Percentiles rank a stretch among this genome's conserved stretches.
Conservation (phyloP, 2,329 filamentous ascomycete species). For the Huntiella moniliformis region DNA sequence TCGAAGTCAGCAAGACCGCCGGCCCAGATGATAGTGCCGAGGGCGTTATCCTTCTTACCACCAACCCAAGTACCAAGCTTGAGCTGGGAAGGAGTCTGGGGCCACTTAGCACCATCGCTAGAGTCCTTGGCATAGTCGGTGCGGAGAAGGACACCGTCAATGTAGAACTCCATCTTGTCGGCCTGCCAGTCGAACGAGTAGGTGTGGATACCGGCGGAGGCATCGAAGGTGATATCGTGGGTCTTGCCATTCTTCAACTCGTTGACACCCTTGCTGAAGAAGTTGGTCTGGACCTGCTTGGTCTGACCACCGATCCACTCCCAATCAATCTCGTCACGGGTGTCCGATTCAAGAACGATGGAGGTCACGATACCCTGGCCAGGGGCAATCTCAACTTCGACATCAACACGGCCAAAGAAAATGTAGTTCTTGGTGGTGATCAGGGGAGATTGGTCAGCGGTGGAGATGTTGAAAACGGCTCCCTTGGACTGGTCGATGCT, state of each 20-base stretch:
- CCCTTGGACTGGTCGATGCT: conserved; percentile 17
- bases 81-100: conserved; percentile 51
- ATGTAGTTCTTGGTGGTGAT: conserved; percentile 60
- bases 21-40: conserved; percentile 48
- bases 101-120: conserved; percentile 27
- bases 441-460: conserved; percentile 36
- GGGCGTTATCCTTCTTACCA: conserved; percentile 27
- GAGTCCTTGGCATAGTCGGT: conserved; percentile 29
- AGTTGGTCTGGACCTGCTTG: conserved; percentile 63
- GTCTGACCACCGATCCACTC: conserved; percentile 58
- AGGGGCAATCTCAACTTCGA: conserved; percentile 49
- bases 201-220: conserved; percentile 32
- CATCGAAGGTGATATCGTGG: conserved; percentile 24
- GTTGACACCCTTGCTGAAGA: conserved; percentile 50
- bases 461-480: conserved; percentile 34
- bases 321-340: conserved; percentile 51
- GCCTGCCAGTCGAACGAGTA: conserved; percentile 52
- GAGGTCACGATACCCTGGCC: conserved; percentile 62
- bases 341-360: conserved; percentile 56
- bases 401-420: conserved; percentile 63
- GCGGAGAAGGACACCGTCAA: conserved; percentile 31
- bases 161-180: conserved; percentile 37
- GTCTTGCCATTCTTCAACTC: conserved; percentile 32
- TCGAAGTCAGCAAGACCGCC: conserved; percentile 42
- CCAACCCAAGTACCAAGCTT: conserved; percentile 41